Base-by-base conservation (phyloP, 1,284 basidiomycete genomes). In the Microbotryum lychnidis-dioicae region DNA sequence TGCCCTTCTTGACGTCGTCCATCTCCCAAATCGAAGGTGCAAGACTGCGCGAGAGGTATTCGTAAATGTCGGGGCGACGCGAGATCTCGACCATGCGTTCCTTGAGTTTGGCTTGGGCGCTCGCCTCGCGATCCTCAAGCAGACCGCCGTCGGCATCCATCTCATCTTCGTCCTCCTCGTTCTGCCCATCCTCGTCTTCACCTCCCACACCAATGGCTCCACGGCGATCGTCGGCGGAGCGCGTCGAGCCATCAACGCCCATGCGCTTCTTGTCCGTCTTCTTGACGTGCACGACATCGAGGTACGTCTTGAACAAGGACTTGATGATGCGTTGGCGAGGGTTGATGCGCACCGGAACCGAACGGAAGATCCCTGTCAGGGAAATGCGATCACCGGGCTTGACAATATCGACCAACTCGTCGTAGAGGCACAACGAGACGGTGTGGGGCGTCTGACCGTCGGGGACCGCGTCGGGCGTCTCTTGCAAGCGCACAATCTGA, bases 1-100 rank as follows among this genome's bases (percentile, higher is more conserved):
- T 94, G 0, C 96, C 94, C 78, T 97, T 97, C 79, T 98, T 98
- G 65, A 98, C 91, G 72, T 98, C 94, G 48, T 98, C 93, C 89
- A 97, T 87, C 75, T 92, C 91, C 86, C 91, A 97, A 70, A 98
- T 94, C 31, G 86, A 89, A 10, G 94, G 96, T 1, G 94, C 94
- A 64, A 98, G 82, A 2, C 87, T 90, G 37, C 87, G 80, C 16
- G 93, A 79, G 2, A 98, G 80, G 47, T 90, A 77, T 5, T 94
- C 89, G 75, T 98, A 98, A 48, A 96, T 79, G 74, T 97, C 92
- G 4, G 84, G 83, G 55, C 84, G 79, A 64, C 80, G 76, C 63
- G 88, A 88, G 33, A 97, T 81, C 48, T 86, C 81, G 45, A 81
- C 76, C 46, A 92, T 75, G 71, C 83, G 83, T 64, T 77, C 76